Evolutionary conservation across 2,329 filamentous ascomycete genomes (phyloP), one percentile per base, ranked within the genome.

Genomic region (Exophiala sp.): DNA sequence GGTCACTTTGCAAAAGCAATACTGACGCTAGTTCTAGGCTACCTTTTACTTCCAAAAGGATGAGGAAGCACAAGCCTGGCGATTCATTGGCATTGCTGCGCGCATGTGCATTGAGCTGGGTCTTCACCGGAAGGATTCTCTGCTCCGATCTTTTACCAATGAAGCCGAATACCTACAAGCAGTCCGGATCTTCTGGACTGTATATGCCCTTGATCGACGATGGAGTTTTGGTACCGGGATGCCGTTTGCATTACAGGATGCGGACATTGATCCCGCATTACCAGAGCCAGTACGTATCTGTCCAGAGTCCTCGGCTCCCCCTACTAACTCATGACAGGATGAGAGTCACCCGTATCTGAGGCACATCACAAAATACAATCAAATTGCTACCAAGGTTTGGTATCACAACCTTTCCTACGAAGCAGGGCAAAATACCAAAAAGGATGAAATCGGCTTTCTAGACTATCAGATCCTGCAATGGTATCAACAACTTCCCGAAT

Each of bases 141-240:
- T 95, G 50, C 71, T 82, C 46, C 80, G 78, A 50, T 73, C 75
- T 14, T 87, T 91, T 40, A 69, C 75, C 6, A 79, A 85, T 56
- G 81, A 86, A 38, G 74, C 81, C 35, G 85, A 89, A 54, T 78
- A 86, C 42, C 73, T 76, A 43, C 76, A 80, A 43, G 82, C 85
- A 0, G 75, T 86, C 22, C 80, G 83, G 43, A 79, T 87, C 11
- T 95, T 94, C 66, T 96, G 88, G 90, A 82, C 85, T 1, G 82
- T 89, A 14, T 95, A 93, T 63, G 83, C 89, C 2, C 73, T 95
- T 32, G 90, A 95, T 64, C 77, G 88, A 32, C 77, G 89, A 43
- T 95, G 88, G 88, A 88, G 85, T 56, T 88, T 95, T 60, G 86
- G 85, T n/a, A 90, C 87, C 0, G 89, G 89, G 0, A 77, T 95